phyloP scores from a whole-genome alignment of 352 stramenopile species.

The Globisporangium radiosum region DNA sequence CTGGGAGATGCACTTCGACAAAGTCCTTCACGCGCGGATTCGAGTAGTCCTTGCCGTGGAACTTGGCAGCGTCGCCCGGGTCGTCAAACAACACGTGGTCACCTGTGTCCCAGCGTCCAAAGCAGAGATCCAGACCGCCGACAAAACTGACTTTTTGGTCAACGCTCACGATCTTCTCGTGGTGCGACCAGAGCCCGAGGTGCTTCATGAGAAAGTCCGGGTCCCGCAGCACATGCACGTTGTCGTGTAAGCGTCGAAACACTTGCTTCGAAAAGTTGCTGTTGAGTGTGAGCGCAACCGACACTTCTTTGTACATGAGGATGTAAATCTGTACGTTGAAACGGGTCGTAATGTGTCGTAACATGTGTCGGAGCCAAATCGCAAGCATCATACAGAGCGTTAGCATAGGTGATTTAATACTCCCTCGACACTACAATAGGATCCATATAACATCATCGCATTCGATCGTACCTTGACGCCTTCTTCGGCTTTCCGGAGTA shows the following conservation, averaged over 20 bases:
- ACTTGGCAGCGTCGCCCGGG: slow-evolving; percentile 36
- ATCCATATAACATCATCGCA: neutral
- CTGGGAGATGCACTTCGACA: slow-evolving; percentile 62
- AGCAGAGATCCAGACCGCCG: slow-evolving; percentile 87
- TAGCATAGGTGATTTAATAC: neutral
- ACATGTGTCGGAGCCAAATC: too few species aligned
- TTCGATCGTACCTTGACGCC: slow-evolving; percentile 42
- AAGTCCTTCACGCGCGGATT: slow-evolving; percentile 85
- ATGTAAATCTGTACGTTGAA: slow-evolving; percentile 63
- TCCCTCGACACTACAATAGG: neutral
- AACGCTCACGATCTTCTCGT: slow-evolving; percentile 91
- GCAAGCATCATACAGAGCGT: too few species aligned
- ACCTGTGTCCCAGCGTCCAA: slow-evolving; percentile 81
- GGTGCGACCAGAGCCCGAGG: slow-evolving; percentile 85
- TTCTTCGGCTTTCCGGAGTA: slow-evolving; percentile 69
- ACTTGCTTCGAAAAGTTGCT: slow-evolving; percentile 75
- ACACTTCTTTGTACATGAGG: slow-evolving; percentile 90
- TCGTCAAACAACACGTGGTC: slow-evolving; percentile 69
- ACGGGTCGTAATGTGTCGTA: neutral
- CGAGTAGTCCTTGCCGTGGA: slow-evolving; percentile 80
- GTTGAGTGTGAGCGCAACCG: slow-evolving; percentile 78
- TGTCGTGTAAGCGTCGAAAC: slow-evolving; percentile 58
- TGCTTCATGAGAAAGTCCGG: slow-evolving; percentile 87
- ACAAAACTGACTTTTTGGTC: slow-evolving; percentile 88
- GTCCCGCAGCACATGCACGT: slow-evolving; percentile 85